Conservation (phyloP, 1,284 basidiomycete genomes). For the Anthracocystis walkeri region DNA sequence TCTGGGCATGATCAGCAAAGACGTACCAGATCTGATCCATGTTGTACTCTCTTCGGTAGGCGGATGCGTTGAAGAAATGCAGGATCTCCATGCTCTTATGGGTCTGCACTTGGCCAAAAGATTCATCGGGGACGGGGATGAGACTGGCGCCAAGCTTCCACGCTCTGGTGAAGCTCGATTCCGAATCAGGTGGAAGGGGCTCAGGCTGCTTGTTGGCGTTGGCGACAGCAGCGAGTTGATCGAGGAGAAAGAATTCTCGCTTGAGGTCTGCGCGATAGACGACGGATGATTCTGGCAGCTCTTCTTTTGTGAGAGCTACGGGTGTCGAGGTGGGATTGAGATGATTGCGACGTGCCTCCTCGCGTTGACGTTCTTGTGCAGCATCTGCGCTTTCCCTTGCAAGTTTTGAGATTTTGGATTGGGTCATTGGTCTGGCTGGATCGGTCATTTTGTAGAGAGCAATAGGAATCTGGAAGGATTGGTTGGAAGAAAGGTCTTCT, state of each 20-base stretch:
- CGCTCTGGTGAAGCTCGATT: constrained; percentile 78
- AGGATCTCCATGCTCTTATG: constrained; percentile 87
- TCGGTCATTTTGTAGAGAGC: constrained; percentile 87
- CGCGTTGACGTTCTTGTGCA: constrained; percentile 19
- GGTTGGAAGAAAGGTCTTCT: constrained; percentile 71
- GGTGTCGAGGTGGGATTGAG: constrained; percentile 38
- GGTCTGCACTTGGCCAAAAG: constrained; percentile 79
- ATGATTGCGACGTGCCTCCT: constrained; percentile 24
- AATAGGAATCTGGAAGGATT: constrained; percentile 81
- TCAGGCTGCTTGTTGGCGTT: constrained; percentile 71
- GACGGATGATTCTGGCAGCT: constrained; percentile 12
- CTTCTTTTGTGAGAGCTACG: constrained; percentile 8
- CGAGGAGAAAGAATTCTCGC: constrained; percentile 43
- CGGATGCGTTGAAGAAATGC: constrained; percentile 78
- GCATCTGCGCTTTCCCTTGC: constrained; percentile 49
- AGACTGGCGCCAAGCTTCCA: constrained; percentile 93
- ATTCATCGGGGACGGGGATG: constrained; percentile 77
- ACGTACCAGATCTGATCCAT: constrained; percentile 91
- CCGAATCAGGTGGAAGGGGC: constrained; percentile 75
- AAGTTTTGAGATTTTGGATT: constrained; percentile 70
- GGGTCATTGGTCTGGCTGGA: constrained; percentile 78
- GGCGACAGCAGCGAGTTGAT: constrained; percentile 60
- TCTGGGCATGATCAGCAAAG: constrained; percentile 79
- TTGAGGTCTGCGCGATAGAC: constrained; percentile 41
- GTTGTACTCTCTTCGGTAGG: constrained; percentile 74